These are phyloP conservation scores for Scheffersomyces stipitis DNA, from an alignment of 805 yeast genomes.

Conservation along the genomic window DNA sequence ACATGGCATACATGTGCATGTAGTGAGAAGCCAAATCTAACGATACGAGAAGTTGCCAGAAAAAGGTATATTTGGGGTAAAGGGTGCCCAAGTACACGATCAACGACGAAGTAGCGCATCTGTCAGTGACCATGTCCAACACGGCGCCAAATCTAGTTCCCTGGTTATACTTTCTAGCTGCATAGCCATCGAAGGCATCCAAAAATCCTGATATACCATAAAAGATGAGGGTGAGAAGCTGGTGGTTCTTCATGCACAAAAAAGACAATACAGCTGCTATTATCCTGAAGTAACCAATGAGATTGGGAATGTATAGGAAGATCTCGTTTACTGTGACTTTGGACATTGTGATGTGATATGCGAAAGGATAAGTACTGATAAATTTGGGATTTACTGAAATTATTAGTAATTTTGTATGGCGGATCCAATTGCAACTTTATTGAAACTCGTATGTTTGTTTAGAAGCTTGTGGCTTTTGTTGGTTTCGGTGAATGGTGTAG, in stretches of 20 bases:
- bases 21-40: conserved; percentile 91
- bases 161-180: conserved; percentile 87
- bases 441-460: too few relatives aligned
- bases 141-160: conserved; percentile 94
- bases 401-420: too few relatives aligned
- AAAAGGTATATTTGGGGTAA: conserved; percentile 66
- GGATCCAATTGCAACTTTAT: too few relatives aligned
- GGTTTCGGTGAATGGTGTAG: conserved; percentile 2
- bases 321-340: conserved; percentile 50
- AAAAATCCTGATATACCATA: conserved; percentile 87
- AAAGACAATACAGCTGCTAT: conserved; percentile 79
- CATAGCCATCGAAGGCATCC: conserved; percentile 95
- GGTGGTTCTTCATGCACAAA: conserved; percentile 79
- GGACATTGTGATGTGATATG: not conserved
- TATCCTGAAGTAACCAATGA: conserved; percentile 87
- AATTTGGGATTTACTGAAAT: too few relatives aligned
- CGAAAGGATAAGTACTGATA: too few relatives aligned
- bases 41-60: conserved; percentile 83
- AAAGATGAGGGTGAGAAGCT: conserved; percentile 69
- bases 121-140: conserved; percentile 96
- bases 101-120: conserved; percentile 94
- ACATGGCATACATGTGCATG: conserved; percentile 97
- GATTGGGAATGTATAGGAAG: conserved; percentile 81
- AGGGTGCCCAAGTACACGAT: conserved; percentile 80
- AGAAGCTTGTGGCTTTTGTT: too few relatives aligned